Percentiles rank a stretch among this genome's conserved stretches.
These are phyloP conservation scores for Zea luxurians DNA, from an alignment of 176 grass and related monocot species.

Conservation along the genomic window DNA sequence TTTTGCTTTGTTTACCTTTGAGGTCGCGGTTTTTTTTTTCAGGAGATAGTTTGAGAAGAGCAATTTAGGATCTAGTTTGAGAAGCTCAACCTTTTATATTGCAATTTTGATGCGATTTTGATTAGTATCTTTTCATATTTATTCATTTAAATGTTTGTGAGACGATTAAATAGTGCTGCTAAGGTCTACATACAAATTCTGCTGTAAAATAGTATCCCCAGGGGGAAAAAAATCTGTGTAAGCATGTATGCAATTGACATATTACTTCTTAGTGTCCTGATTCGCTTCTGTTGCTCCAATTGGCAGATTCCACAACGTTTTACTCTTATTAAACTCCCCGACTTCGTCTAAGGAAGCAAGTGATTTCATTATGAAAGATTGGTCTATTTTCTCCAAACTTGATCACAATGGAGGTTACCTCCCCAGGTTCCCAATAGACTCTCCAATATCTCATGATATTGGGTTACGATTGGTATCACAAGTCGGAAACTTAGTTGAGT, in stretches of 20 bases:
- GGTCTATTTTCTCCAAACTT: conserved; percentile 56
- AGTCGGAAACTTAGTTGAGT: conserved; percentile 54
- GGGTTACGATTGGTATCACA: conserved; percentile 59
- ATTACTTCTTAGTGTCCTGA: background rate
- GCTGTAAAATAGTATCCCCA: background rate
- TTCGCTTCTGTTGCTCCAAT: conserved; percentile 5
- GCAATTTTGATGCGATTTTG: background rate
- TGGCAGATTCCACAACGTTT: conserved; percentile 14
- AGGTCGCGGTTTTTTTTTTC: background rate
- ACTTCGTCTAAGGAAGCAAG: background rate
- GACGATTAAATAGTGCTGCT: background rate
- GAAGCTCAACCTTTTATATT: background rate
- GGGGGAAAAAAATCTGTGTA: background rate
- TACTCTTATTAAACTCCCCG: background rate
- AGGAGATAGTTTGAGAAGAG: background rate
- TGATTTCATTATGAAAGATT: conserved; percentile 64
- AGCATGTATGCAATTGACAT: background rate
- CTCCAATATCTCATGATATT: conserved; percentile 59
- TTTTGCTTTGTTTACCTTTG: background rate
- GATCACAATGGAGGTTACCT: conserved; percentile 53
- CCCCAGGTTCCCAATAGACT: conserved; percentile 50
- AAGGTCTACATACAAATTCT: background rate
- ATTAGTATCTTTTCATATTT: background rate
- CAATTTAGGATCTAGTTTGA: background rate
- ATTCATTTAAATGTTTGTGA: background rate